Conservation (phyloP, 495 filamentous ascomycete species). For the Talaromyces thailandensis region DNA sequence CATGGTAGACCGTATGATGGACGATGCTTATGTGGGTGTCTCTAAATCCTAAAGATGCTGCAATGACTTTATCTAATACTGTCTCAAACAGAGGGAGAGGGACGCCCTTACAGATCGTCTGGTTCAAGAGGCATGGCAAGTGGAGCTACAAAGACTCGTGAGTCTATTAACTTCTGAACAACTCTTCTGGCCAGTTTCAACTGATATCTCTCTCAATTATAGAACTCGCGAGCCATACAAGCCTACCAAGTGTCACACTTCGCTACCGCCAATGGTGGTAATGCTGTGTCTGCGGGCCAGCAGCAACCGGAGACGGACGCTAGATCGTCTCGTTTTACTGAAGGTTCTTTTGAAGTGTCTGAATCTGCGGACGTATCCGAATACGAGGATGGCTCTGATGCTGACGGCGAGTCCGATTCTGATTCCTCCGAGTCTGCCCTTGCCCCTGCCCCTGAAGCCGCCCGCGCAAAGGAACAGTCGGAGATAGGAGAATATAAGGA, state of each 20-base stretch:
- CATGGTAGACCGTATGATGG: not conserved
- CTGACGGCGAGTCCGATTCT: not conserved
- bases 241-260: not conserved
- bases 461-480: not conserved
- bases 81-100: not conserved
- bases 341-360: not conserved
- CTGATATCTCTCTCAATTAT: not conserved
- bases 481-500: not conserved
- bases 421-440: not conserved
- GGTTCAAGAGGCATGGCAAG: not conserved
- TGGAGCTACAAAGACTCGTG: not conserved
- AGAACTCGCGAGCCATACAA: not conserved
- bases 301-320: not conserved
- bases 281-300: not conserved
- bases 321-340: not conserved
- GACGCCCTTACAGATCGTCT: not conserved
- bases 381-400: not conserved
- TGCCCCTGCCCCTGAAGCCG: not conserved
- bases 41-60: not conserved
- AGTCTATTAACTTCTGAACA: not conserved
- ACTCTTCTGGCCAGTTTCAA: not conserved
- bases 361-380: not conserved
- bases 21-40: not conserved
- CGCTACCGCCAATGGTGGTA: not conserved
- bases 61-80: not conserved